Evolutionary conservation across 2,329 filamentous ascomycete genomes (phyloP).

Genomic region (Apiospora pterosperma): DNA sequence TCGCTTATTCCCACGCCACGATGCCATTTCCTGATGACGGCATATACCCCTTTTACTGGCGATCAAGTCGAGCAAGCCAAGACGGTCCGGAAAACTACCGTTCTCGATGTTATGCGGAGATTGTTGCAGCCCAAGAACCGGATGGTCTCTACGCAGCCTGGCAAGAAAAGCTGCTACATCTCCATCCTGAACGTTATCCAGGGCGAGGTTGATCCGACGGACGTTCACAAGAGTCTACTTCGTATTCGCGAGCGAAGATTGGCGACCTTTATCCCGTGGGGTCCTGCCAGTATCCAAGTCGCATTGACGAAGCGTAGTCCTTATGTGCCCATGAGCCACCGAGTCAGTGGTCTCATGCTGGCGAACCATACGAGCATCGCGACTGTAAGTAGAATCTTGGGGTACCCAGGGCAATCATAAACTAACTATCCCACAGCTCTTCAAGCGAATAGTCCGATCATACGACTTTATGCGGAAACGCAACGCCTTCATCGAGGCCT

Average conservation of each 20-base stretch:
- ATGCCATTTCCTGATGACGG: slow-evolving; percentile 97
- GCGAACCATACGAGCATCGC: slow-evolving; percentile 98
- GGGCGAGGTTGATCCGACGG: slow-evolving; percentile 95
- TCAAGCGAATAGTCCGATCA: slow-evolving; percentile 88
- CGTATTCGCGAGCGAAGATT: slow-evolving; percentile 91
- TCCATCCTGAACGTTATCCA: slow-evolving; percentile 99
- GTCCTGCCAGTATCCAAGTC: slow-evolving; percentile 95
- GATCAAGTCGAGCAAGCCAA: slow-evolving; percentile 96
- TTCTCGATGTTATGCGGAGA: slow-evolving; percentile 94
- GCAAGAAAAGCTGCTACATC: slow-evolving; percentile 98
- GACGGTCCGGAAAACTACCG: slow-evolving; percentile 96
- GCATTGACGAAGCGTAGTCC: slow-evolving; percentile 95
- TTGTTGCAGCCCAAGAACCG: slow-evolving; percentile 96
- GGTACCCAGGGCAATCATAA: not conserved
- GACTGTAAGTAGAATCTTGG: slow-evolving; percentile 53
- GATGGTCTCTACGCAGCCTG: slow-evolving; percentile 95
- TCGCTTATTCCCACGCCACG: slow-evolving; percentile 94
- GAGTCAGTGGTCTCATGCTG: slow-evolving; percentile 94
- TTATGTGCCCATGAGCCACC: slow-evolving; percentile 89
- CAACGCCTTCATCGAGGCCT: slow-evolving; percentile 93
- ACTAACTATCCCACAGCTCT: slow-evolving; percentile 51
- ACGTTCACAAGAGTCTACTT: slow-evolving; percentile 96
- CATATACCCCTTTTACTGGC: slow-evolving; percentile 95
- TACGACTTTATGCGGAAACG: slow-evolving; percentile 94
- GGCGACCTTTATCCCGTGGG: slow-evolving; percentile 98